Conservation (phyloP, 2,329 filamentous ascomycete species). For the Neocatenulostroma microsporum region DNA sequence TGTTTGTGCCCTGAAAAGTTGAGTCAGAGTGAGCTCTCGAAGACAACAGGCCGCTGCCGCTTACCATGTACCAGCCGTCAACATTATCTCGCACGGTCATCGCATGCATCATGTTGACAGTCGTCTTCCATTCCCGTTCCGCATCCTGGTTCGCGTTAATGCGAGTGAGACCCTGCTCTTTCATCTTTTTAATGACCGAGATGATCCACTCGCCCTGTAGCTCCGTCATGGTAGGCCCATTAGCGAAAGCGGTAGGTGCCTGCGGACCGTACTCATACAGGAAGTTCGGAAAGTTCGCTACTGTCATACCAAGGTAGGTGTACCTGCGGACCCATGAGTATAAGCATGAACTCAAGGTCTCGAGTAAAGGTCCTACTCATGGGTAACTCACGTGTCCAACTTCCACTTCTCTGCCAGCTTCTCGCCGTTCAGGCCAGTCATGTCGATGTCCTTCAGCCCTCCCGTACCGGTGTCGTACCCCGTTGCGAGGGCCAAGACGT, state of each 20-base stretch:
- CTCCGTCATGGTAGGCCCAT: constrained; percentile 40
- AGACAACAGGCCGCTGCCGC: no score
- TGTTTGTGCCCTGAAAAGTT: no score
- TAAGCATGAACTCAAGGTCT: no score
- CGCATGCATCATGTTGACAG: constrained; percentile 33
- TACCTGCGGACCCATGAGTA: no score
- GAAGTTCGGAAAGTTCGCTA: constrained; percentile 29
- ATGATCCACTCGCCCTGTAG: constrained; percentile 41
- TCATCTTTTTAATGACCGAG: constrained; percentile 34
- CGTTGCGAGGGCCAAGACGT: constrained; percentile 38
- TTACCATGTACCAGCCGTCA: constrained; percentile 35
- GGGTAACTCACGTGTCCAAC: no score
- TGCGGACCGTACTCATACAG: constrained; percentile 32
- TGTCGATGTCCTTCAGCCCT: constrained; percentile 29
- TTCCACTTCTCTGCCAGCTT: constrained; percentile 38
- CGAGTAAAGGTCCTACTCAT: no score
- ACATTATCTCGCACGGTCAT: constrained; percentile 36
- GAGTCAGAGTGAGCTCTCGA: no score
- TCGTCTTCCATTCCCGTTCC: constrained; percentile 34
- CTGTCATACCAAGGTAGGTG: constrained; percentile 33
- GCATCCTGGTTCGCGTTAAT: constrained; percentile 36
- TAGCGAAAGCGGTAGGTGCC: constrained; percentile 39
- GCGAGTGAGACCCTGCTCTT: constrained; percentile 31
- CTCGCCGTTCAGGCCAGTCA: constrained; percentile 27
- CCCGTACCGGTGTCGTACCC: constrained; percentile 37